These are phyloP conservation scores for Sanghuangporus sanghuang DNA, from an alignment of 1,284 basidiomycete genomes.

Conservation along the genomic window DNA sequence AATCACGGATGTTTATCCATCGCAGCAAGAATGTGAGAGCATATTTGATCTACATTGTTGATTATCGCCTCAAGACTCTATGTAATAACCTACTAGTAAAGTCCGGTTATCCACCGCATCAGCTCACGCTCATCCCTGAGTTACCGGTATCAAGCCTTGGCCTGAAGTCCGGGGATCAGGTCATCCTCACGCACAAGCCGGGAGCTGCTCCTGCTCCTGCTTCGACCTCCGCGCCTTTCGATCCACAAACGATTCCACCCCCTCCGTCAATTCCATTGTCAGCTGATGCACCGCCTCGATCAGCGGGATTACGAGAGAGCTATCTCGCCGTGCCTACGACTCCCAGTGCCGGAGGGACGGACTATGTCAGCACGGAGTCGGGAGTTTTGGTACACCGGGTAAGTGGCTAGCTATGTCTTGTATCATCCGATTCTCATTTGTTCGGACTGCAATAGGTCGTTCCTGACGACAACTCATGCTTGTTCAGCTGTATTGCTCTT, in stretches of 20 bases:
- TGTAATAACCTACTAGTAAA: conserved; percentile 61
- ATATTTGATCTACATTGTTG: not conserved
- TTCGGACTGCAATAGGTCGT: conserved; percentile 51
- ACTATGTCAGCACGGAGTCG: conserved; percentile 53
- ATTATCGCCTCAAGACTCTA: not conserved
- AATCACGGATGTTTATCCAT: conserved; percentile 65
- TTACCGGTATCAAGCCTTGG: conserved; percentile 73
- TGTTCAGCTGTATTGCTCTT: conserved; percentile 83
- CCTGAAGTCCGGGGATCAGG: conserved; percentile 72
- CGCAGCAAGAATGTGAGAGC: conserved; percentile 69
- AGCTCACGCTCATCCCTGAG: conserved; percentile 65
- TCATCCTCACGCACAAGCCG: conserved; percentile 63
- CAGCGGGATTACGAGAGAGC: not conserved
- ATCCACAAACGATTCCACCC: conserved; percentile 7
- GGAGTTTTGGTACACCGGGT: conserved; percentile 70
- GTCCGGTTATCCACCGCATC: conserved; percentile 76
- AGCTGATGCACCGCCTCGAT: conserved; percentile 17
- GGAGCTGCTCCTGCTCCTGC: conserved; percentile 18
- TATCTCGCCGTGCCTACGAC: not conserved
- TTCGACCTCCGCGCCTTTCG: conserved; percentile 13
- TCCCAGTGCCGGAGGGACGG: conserved; percentile 36
- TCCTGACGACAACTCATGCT: conserved; percentile 90
- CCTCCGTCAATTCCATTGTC: conserved; percentile 22
- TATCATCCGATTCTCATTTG: not conserved
- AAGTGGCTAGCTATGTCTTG: conserved; percentile 21